phyloP scores from a whole-genome alignment of 2,329 filamentous ascomycete genomes.

The Aspergillus latus region DNA sequence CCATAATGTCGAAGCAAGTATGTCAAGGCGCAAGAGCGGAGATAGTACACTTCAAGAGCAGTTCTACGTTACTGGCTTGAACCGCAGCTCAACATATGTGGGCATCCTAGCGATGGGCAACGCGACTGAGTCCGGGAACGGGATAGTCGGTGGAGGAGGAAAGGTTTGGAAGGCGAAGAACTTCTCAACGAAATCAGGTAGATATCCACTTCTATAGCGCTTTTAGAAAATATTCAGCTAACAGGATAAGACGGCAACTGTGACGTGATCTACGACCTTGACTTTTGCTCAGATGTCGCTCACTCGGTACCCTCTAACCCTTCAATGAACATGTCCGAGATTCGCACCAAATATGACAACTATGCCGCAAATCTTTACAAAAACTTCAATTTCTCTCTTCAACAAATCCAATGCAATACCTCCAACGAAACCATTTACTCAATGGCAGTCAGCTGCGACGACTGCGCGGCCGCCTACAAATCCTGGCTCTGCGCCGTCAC shows the following conservation, averaged over 20 bases:
- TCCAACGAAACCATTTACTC: conserved; percentile 74
- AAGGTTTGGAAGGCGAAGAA: conserved; percentile 68
- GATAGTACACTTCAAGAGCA: conserved; percentile 72
- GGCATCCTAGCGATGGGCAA: conserved; percentile 69
- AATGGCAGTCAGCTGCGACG: conserved; percentile 69
- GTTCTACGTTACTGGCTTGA: conserved; percentile 78
- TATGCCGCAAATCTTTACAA: conserved; percentile 68
- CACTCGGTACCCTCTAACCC: conserved; percentile 88
- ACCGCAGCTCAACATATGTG: conserved; percentile 68
- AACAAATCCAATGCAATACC: conserved; percentile 83
- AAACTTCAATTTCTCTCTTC: conserved; percentile 78
- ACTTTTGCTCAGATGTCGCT: conserved; percentile 83
- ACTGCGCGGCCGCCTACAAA: conserved; percentile 83
- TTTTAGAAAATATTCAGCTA: background rate
- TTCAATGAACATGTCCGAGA: conserved; percentile 58
- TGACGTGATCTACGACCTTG: conserved; percentile 79
- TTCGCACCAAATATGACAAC: conserved; percentile 75
- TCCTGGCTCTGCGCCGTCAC: conserved; percentile 91
- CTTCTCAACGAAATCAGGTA: conserved; percentile 79
- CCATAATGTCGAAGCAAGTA: conserved; percentile 58
- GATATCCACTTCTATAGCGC: conserved; percentile 25
- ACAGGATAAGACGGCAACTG: conserved; percentile 69
- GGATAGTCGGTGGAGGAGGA: conserved; percentile 69
- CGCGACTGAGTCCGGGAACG: conserved; percentile 54
- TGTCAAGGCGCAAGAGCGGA: conserved; percentile 58